These are phyloP conservation scores for Fagopyrum tataricum DNA, from an alignment of 148 eudicot species.

Conservation along the genomic window DNA sequence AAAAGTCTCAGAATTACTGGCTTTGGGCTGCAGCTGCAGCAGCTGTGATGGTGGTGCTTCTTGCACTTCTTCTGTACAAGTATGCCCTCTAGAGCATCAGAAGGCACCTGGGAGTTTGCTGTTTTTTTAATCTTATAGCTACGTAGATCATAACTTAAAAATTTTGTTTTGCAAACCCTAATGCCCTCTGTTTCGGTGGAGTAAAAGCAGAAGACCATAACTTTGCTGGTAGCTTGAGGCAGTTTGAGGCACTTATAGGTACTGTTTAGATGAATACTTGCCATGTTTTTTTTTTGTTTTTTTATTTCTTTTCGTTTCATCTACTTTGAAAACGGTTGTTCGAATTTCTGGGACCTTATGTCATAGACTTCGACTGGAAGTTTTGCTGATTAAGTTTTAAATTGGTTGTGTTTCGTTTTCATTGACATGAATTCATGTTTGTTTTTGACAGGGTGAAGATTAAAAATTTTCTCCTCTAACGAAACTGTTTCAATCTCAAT, in stretches of 20 bases:
- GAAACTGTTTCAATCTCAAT: no score
- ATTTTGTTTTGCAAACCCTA: neutral
- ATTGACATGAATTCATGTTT: neutral
- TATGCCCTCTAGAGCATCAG: neutral
- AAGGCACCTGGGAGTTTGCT: neutral
- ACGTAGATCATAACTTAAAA: slow-evolving; percentile 8
- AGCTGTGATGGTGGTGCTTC: slow-evolving; percentile 26
- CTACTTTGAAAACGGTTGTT: neutral
- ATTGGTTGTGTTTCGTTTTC: neutral
- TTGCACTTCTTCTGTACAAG: slow-evolving; percentile 17
- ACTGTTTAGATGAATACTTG: slow-evolving; percentile 5
- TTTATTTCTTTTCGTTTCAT: neutral
- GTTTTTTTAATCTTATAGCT: neutral
- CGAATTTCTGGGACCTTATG: neutral
- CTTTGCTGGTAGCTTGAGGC: neutral
- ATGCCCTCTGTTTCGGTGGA: neutral
- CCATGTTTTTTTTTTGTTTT: neutral
- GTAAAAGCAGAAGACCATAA: slow-evolving; percentile 8
- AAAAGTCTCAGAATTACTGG: slow-evolving; percentile 60
- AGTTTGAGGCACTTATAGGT: slow-evolving; percentile 4
- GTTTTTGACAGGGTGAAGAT: neutral
- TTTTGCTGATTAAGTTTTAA: neutral
- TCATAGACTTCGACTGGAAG: slow-evolving; percentile 5
- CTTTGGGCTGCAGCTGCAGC: slow-evolving; percentile 50
- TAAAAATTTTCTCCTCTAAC: no score